These are phyloP conservation scores for Phytophthora europaea DNA, from an alignment of 352 stramenopile genomes.

Conservation along the genomic window DNA sequence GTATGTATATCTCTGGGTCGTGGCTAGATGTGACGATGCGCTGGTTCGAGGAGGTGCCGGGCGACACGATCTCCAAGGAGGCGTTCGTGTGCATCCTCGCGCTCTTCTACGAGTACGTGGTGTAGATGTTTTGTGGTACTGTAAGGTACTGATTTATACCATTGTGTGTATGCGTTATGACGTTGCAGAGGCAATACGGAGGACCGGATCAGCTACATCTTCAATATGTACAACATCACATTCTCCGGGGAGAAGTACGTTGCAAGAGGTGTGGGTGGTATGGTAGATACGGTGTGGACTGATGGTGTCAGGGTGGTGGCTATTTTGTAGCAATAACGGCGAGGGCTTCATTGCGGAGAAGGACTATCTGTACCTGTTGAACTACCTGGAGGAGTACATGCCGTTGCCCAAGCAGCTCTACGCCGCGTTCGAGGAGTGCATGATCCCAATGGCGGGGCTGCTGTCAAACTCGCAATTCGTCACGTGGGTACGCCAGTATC, in stretches of 20 bases:
- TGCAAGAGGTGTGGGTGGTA: background rate
- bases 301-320: background rate
- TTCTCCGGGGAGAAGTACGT: slow-evolving; percentile 74
- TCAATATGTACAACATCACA: slow-evolving; percentile 88
- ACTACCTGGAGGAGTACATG: slow-evolving; percentile 74
- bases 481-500: slow-evolving; percentile 77
- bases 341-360: slow-evolving; percentile 75
- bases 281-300: slow-evolving; percentile 2
- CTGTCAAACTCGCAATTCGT: slow-evolving; percentile 78
- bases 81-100: slow-evolving; percentile 79
- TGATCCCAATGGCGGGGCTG: slow-evolving; percentile 57
- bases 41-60: slow-evolving; percentile 64
- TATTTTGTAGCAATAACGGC: slow-evolving; percentile 39
- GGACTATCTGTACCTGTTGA: slow-evolving; percentile 76
- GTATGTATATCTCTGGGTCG: no score
- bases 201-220: slow-evolving; percentile 90
- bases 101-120: slow-evolving; percentile 79
- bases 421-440: slow-evolving; percentile 79
- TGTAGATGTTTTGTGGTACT: no score
- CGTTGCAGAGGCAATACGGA: slow-evolving; percentile 81
- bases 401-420: slow-evolving; percentile 82
- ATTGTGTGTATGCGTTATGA: slow-evolving; percentile 15
- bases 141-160: slow-evolving; percentile 24
- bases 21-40: slow-evolving; percentile 67
- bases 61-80: slow-evolving; percentile 74